Evolutionary conservation across 352 stramenopile genomes (phyloP), one percentile per base, ranked within the genome.

Genomic region (Pythium pyrilobum): DNA sequence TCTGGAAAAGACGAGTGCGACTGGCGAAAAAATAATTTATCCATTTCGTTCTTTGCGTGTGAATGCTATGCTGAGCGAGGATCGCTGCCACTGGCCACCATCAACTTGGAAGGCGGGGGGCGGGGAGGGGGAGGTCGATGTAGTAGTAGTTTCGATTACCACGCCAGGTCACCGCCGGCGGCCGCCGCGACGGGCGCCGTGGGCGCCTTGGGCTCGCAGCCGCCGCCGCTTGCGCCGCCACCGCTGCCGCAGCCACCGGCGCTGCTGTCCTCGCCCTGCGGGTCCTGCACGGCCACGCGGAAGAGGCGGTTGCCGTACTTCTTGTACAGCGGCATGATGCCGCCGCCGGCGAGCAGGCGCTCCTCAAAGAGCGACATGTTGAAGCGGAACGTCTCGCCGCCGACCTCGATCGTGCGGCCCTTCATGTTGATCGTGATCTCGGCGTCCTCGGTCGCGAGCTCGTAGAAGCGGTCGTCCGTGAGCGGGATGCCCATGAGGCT

Each of bases 321-420:
- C 58, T 87, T 87, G 74, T 89, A 94, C 27, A 94, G 67, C 48
- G 83, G 77, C 79, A 91, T 89, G 71, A 94, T 89, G 51, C 83
- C 83, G 31, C 83, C 83, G 5, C 83, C 83, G 5, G 77, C 77
- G 27, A 94, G 67, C 59, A 94, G 60, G 29, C 78, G 74, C 67
- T 94, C 83, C 45, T 94, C 83, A 50, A 94, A 90, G 13, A 91
- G 66, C 44, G 83, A 91, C 81, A 94, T 90, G 63, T 90, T 85
- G 64, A 94, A 94, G 55, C 77, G 77, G 57, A 94, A 90, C 7
- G 64, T 64, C 52, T 92, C 66, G 20, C 79, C 83, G 10, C 62
- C 76, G 9, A 94, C 81, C 52, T 89, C 75, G 47, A 94, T 88
- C 33, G 77, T 92, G 27, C 83, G 80, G 43, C 79, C 79, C 41